Evolutionary conservation across 768 basidiomycete genomes (phyloP), one percentile per base, ranked within the genome.

Genomic region (Termitomyces sp.): DNA sequence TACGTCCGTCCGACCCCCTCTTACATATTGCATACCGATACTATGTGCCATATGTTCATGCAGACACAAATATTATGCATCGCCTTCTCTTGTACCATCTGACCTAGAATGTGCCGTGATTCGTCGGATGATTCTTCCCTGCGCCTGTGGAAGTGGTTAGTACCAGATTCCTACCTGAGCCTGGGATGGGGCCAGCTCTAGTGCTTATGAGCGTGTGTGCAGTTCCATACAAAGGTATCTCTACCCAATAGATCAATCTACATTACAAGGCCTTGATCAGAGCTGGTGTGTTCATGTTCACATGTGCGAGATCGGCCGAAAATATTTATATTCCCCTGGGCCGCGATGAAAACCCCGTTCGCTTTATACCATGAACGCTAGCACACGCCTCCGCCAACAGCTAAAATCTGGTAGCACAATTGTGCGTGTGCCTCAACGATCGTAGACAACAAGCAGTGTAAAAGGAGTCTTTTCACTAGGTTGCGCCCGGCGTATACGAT

Each of bases 401-500:
- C 54, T 61, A 0, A 46, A 46, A 9, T 51, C 53, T 44, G 53
- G 25, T 30, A 27, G 53, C 17, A 21, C 34, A n/a, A 57, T 61
- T 39, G 60, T 61, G 12, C 40, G 53, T 52, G 21, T 16, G 7
- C 37, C 23, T 49, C 3, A 23, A 9, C 11, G 5, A 27, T 7
- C 3, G 1, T 5, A 3, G 35, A 12, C 11, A 43, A 11, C 32
- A 30, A 27, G 16, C 19, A n/a, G 5, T n/a, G 21, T 35, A n/a
- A 19, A 6, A 37, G 17, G 10, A 19, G 17, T n/a, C n/a, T n/a
- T 34, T 25, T 16, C 19, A 16, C 21, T 30, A 59, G 61, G 49
- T 62, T 35, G 61, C 61, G 17, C 61, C 61, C 27, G 79, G 79
- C 19, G 75, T 81, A 12, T 79, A 75, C 54, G 79, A 80, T 60